Base-by-base conservation (phyloP, 2,329 filamentous ascomycete species). In the Nigrospora sphaerica region DNA sequence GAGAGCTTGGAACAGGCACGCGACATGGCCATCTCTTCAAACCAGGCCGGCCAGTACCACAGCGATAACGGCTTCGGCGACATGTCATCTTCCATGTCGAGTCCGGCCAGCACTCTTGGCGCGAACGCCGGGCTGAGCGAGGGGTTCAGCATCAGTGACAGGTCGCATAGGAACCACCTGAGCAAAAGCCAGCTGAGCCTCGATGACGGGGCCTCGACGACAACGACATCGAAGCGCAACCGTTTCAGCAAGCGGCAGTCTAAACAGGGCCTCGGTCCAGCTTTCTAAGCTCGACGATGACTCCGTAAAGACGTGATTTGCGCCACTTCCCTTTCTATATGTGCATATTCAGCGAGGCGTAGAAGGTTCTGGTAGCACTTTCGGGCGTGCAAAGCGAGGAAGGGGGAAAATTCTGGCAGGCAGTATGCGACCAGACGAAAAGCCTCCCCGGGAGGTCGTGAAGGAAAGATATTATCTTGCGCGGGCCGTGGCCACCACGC, bases 221-320 rank as follows among this genome's bases (percentile, higher is more conserved):
- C 71, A 12, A 60, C 56, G 16, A 57, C 60, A 35, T 66, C 71
- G 13, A 83, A 79, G 62, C 71, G 75, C 42, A 81, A 84, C 55
- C 74, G 82, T 42, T 97, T 96, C 67, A 95, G 90, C 69, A 93
- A 93, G 68, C 78, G 92, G 55, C 89, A 95, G 68, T 95, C 88
- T 14, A 95, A 95, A 69, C 95, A 89, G 64, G 91, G 92, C n/a
- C 77, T 95, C 42, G 89, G 89, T 28, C 86, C 91, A 42, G 86
- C 88, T 43, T 95, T 96, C 62, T 95, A 61, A 69, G 17, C 18
- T 37, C 31, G 43, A 39, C 35, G 34, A 38, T n/a, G 35, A 45
- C 14, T 18, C 12, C n/a, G 23, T 16, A 36, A 36, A 10, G 23
- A 28, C 23, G 23, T 28, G 23, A 28, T 28, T 28, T 28, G 10